A percentile compares a stretch with the other conserved stretches of the same genome.
These are phyloP conservation scores for Arachis monticola DNA, from an alignment of 331 rosid species.

Conservation along the genomic window DNA sequence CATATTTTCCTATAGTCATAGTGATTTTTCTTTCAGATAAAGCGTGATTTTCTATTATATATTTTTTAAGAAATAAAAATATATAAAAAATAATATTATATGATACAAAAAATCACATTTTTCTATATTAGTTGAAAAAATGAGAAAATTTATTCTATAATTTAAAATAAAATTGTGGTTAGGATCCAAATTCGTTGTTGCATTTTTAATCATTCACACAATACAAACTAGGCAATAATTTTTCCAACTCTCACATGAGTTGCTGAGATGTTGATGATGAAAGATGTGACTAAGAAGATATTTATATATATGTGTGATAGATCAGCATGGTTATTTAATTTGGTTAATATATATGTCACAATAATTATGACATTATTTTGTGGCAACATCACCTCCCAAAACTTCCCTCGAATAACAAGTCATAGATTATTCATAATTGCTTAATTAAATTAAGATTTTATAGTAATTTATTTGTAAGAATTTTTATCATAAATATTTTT, in stretches of 20 bases:
- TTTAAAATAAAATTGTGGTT: constrained; percentile 25
- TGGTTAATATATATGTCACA: background rate
- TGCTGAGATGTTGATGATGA: constrained; percentile 18
- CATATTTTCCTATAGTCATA: constrained; percentile 14
- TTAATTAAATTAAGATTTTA: background rate
- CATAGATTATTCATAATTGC: background rate
- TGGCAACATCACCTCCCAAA: background rate
- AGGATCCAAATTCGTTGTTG: background rate
- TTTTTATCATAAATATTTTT: no score
- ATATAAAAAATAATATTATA: no score
- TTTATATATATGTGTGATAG: background rate
- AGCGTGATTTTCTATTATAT: no score
- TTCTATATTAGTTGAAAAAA: no score
- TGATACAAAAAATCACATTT: no score
- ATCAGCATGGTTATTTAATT: background rate
- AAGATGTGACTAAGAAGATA: constrained; percentile 31
- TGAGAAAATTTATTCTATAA: no score
- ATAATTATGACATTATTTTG: background rate
- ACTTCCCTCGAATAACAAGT: background rate
- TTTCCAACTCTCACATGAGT: constrained; percentile 27
- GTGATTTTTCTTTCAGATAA: no score
- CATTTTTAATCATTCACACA: constrained; percentile 7
- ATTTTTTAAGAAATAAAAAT: no score
- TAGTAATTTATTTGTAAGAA: no score
- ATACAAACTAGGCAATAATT: background rate